Percentiles rank a stretch among this genome's conserved stretches.
Conservation (phyloP, 768 basidiomycete species). For the Tulasnella sp. region DNA sequence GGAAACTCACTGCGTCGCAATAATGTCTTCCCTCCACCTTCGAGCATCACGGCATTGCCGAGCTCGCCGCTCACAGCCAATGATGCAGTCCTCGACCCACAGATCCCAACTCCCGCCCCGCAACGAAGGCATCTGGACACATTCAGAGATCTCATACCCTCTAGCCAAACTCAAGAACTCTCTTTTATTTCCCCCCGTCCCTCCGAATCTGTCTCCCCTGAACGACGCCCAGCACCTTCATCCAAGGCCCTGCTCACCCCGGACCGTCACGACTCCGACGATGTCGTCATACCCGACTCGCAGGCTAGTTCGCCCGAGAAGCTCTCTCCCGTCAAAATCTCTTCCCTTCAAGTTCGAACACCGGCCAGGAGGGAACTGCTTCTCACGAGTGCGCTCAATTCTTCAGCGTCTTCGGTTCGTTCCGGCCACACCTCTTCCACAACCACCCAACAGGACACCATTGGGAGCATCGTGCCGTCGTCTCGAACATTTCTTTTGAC, state of each 20-base stretch:
- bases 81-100: background rate
- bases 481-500: background rate
- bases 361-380: background rate
- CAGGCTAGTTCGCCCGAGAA: slow-evolving; percentile 12
- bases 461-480: background rate
- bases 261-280: background rate
- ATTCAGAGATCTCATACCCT: background rate
- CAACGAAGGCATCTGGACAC: background rate
- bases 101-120: background rate
- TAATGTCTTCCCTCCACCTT: background rate
- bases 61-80: background rate
- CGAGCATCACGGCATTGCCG: background rate
- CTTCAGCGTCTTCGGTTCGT: background rate
- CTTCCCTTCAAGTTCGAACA: background rate
- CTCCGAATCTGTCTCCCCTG: background rate
- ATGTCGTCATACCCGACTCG: slow-evolving; percentile 14
- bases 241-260: background rate
- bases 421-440: background rate
- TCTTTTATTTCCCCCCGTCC: background rate
- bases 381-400: background rate
- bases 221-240: background rate
- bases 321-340: background rate
- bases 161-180: slow-evolving; percentile 8
- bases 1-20: background rate
- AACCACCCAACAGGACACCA: background rate